phyloP scores from a whole-genome alignment of 257 asterid species.

The Salvia rosmarinus region DNA sequence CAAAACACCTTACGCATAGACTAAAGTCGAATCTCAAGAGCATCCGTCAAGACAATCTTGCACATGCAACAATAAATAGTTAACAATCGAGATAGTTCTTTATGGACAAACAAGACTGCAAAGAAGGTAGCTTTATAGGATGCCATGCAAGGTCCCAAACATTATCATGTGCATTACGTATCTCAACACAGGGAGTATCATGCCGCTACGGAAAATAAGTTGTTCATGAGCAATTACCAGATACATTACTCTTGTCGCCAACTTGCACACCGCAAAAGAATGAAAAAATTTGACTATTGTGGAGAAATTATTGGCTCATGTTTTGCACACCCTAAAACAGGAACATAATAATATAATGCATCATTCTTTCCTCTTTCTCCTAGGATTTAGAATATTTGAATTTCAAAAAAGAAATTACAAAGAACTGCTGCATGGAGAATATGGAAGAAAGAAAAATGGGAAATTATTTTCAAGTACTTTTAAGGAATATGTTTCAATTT shows the following conservation, averaged over 20 bases:
- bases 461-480: conserved; percentile 16
- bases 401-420: neutral
- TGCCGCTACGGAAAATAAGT: conserved; percentile 55
- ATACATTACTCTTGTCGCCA: neutral
- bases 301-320: conserved; percentile 16
- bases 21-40: neutral
- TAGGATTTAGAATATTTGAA: conserved; percentile 3
- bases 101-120: conserved; percentile 59
- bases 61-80: neutral
- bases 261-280: conserved; percentile 22
- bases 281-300: neutral
- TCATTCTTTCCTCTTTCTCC: neutral
- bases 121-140: conserved; percentile 94
- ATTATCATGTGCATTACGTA: conserved; percentile 87
- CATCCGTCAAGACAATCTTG: neutral
- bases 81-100: neutral
- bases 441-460: neutral
- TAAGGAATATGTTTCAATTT: neutral
- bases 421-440: conserved; percentile 13
- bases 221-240: conserved; percentile 31
- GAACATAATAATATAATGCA: neutral
- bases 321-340: conserved; percentile 13
- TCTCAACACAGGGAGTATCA: conserved; percentile 93
- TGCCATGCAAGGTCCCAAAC: conserved; percentile 99
- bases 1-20: neutral